Percentiles rank a stretch among this genome's conserved stretches.
Evolutionary conservation across 768 basidiomycete genomes (phyloP).

Genomic region (Leccinum olivaceopallidum): DNA sequence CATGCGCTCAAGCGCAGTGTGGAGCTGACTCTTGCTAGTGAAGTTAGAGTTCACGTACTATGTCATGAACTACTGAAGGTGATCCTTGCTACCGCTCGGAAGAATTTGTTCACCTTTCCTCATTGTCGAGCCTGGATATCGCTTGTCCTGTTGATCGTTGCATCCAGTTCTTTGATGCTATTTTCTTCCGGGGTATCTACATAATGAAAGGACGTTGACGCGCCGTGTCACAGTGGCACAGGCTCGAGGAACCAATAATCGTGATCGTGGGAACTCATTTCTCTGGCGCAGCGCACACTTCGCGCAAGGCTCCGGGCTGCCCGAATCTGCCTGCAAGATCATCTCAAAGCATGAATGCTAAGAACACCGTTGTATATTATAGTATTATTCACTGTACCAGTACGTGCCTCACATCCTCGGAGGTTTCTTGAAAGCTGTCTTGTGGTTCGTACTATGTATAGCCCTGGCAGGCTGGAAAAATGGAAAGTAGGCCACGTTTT

Average conservation of each 20-base stretch:
- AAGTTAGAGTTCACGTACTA: neutral
- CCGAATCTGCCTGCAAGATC: no score
- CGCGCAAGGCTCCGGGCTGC: no score
- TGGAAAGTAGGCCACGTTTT: neutral
- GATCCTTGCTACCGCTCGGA: neutral
- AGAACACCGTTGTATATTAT: neutral
- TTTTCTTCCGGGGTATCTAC: neutral
- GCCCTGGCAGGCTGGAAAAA: neutral
- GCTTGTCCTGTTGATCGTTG: neutral
- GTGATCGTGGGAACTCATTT: neutral
- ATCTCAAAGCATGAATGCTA: neutral
- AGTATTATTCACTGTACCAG: neutral
- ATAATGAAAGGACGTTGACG: neutral
- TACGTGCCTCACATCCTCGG: neutral
- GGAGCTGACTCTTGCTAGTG: neutral
- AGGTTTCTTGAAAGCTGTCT: neutral
- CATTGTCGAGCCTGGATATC: neutral
- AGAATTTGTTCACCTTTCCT: neutral
- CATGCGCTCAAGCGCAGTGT: neutral
- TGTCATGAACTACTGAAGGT: neutral
- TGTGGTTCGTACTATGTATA: neutral
- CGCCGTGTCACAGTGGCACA: no score
- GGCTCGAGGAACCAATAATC: neutral
- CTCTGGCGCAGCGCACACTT: no score
- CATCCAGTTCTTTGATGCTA: neutral